A percentile compares a stretch with the other conserved stretches of the same genome.
phyloP scores from a whole-genome alignment of 129 eudicot genomes.

The Flaveria ramosissima region DNA sequence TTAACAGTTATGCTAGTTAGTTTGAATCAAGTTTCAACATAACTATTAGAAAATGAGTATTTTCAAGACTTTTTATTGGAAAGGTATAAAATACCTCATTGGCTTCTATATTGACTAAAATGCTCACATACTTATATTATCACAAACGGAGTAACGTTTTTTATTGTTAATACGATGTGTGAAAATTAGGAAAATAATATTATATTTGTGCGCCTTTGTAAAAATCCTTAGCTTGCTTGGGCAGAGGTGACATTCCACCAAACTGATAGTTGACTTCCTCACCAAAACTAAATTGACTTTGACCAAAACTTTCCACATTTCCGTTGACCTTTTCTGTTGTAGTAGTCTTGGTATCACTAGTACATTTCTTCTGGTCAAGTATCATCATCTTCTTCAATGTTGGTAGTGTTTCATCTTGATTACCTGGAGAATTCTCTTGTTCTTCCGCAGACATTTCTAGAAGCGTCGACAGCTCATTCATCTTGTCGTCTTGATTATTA shows the following conservation, averaged over 20 bases:
- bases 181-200: neutral
- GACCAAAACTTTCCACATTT: neutral
- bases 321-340: slow-evolving; percentile 27
- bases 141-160: neutral
- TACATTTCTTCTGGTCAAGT: slow-evolving; percentile 28
- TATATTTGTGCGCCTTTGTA: slow-evolving; percentile 26
- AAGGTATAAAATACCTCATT: neutral
- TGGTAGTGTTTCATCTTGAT: slow-evolving; percentile 16
- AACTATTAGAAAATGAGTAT: too few relatives aligned
- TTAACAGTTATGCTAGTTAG: neutral
- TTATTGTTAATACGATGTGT: neutral
- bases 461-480: slow-evolving; percentile 24
- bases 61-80: too few relatives aligned
- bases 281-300: slow-evolving; percentile 12
- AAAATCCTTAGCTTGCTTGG: slow-evolving; percentile 37
- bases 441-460: slow-evolving; percentile 26
- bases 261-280: slow-evolving; percentile 24
- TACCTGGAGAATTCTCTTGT: slow-evolving; percentile 16
- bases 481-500: slow-evolving; percentile 32
- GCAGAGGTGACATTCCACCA: slow-evolving; percentile 32
- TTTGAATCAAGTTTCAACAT: neutral
- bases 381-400: slow-evolving; percentile 2
- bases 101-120: neutral
- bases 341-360: too few relatives aligned
- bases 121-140: slow-evolving; percentile 1